Percentiles rank a stretch among this genome's conserved stretches.
These are phyloP conservation scores for Fusarium kyushuense DNA, from an alignment of 2,329 filamentous ascomycete genomes.

Conservation along the genomic window DNA sequence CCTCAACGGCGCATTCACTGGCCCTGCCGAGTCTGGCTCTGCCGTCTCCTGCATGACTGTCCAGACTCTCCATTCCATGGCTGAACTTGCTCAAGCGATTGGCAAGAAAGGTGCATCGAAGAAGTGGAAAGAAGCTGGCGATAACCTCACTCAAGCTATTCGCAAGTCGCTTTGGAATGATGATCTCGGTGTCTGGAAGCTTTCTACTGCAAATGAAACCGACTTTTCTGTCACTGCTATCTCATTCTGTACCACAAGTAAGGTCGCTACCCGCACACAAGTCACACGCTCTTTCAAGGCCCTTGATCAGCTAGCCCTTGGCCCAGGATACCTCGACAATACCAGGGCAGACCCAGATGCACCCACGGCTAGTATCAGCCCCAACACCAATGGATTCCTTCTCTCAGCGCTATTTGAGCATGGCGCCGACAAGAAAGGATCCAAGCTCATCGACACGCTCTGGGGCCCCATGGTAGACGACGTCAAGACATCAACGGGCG, in stretches of 20 bases:
- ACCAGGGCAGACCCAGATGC: background rate
- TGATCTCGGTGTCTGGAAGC: constrained; percentile 7
- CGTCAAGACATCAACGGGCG: constrained; percentile 5
- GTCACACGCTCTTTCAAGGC: constrained; percentile 5
- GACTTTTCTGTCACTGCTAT: constrained; percentile 12
- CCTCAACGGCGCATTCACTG: constrained; percentile 6
- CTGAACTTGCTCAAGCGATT: constrained; percentile 13
- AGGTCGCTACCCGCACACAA: background rate
- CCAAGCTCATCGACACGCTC: constrained; percentile 7
- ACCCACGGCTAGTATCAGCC: constrained; percentile 9
- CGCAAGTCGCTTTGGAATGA: constrained; percentile 16
- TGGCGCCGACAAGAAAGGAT: background rate
- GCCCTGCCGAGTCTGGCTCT: constrained; percentile 4
- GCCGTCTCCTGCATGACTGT: constrained; percentile 13
- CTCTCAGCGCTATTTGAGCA: constrained; percentile 6
- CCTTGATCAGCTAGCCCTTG: background rate
- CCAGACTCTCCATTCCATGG: constrained; percentile 7
- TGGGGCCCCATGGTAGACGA: constrained; percentile 19
- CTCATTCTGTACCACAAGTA: constrained; percentile 7
- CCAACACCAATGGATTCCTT: constrained; percentile 14
- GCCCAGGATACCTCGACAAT: constrained; percentile 14
- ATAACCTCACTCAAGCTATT: background rate
- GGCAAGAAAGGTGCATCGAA: background rate
- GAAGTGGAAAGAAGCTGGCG: background rate
- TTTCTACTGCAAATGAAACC: constrained; percentile 4